phyloP scores from a whole-genome alignment of 345 rosid species.

The Laguncularia racemosa region DNA sequence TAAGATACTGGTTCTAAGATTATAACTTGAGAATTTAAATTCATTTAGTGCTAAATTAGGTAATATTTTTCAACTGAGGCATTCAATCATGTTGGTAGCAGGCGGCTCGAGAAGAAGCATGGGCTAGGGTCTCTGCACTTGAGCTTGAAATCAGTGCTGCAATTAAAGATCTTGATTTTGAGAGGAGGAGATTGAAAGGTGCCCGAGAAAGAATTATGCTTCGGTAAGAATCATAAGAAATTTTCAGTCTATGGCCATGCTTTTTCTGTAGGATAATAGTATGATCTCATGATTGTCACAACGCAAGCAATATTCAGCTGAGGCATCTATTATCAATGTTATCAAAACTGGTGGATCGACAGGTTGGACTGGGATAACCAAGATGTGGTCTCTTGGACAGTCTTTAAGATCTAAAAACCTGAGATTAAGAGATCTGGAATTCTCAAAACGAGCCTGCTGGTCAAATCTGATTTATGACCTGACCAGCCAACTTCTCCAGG shows the following conservation, averaged over 20 bases:
- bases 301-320: too few species aligned
- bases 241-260: conserved; percentile 5
- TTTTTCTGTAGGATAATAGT: not conserved
- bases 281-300: too few species aligned
- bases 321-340: too few species aligned
- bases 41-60: conserved; percentile 1
- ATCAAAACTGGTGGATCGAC: too few species aligned
- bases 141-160: conserved; percentile 81
- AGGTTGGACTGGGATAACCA: too few species aligned
- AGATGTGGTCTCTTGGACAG: too few species aligned
- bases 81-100: conserved; percentile 72
- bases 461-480: too few species aligned
- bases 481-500: too few species aligned
- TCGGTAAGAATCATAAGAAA: conserved; percentile 43
- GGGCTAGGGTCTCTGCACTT: conserved; percentile 89
- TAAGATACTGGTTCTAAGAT: not conserved
- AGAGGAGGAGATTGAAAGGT: conserved; percentile 86
- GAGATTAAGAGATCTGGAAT: too few species aligned
- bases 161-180: conserved; percentile 81
- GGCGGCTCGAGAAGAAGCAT: conserved; percentile 97
- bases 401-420: too few species aligned
- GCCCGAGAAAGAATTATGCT: conserved; percentile 99
- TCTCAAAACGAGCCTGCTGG: too few species aligned
- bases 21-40: not conserved
- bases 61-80: conserved; percentile 48